Percentiles rank a stretch among this genome's conserved stretches.
Evolutionary conservation across 73 alveolate genomes (phyloP).

Genomic region (Paramecium caudatum): DNA sequence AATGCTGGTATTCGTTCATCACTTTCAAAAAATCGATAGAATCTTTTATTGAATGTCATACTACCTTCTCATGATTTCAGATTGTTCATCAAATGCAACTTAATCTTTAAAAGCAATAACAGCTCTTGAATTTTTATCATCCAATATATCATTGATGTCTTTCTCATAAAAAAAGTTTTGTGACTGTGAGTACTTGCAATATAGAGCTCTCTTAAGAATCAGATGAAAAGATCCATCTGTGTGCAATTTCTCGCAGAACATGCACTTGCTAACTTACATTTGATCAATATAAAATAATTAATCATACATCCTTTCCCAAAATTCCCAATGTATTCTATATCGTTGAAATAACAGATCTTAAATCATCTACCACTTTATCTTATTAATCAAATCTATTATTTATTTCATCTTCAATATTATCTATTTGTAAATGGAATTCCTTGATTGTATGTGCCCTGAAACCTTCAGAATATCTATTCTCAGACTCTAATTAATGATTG

Average conservation of each 20-base stretch:
- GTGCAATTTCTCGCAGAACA: background rate
- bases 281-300: conserved; percentile 7
- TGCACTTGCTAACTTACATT: conserved; percentile 9
- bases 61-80: conserved; percentile 39
- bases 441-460: conserved; percentile 3
- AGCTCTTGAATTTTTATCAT: background rate
- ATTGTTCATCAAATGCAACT: background rate
- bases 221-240: conserved; percentile 31
- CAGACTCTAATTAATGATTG: conserved; percentile 9
- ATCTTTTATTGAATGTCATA: background rate
- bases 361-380: conserved; percentile 54
- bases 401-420: conserved; percentile 27
- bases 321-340: conserved; percentile 47
- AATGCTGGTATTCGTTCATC: conserved; percentile 27
- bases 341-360: conserved; percentile 35
- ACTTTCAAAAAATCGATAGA: conserved; percentile 11
- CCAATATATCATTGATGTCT: conserved; percentile 53
- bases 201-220: conserved; percentile 21
- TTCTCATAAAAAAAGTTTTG: conserved; percentile 41
- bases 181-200: conserved; percentile 56
- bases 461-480: conserved; percentile 32
- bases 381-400: conserved; percentile 42
- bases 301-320: conserved; percentile 52
- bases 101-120: conserved; percentile 29
- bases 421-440: conserved; percentile 42